Evolutionary conservation across 805 yeast species (phyloP), one percentile per base, ranked within the genome.

Genomic region (Candida fluviatilis): DNA sequence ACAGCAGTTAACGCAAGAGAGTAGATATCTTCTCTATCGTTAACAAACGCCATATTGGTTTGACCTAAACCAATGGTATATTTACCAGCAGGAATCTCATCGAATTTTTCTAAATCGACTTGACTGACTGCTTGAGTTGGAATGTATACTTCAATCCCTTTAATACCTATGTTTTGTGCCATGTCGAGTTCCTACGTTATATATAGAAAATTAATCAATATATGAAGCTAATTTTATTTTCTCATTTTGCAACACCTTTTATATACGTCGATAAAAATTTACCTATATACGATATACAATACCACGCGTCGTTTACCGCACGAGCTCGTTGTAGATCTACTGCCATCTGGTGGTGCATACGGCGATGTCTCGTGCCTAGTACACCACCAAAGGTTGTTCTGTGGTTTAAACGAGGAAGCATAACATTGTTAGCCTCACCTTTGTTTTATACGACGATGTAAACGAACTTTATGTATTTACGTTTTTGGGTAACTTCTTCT

Each of bases 21-120:
- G 73, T 90, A 90, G 55, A 89, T 89, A 58, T 93, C 99, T 68
- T 93, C 98, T 64, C 96, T 82, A 69, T 93, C 99, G 61, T 91
- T 84, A 50, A 93, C 98, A 55, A 87, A 93, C 14, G 95, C 78
- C 99, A 93, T 93, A 66, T 89, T 88, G 56, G 96, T 91, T 73
- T 93, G 99, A 48, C 99, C 99, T 44, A 93, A 76, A 36, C 99
- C 99, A 64, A 93, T 91, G 59, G 99, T 93, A 76, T 89, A 93
- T 65, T 93, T 93, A 43, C 99, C 99, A 39, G 84, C 71, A 16
- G 98, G 78, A 45, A 91, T 90, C 40, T 84, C 86, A 60, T 90
- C 95, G 54, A 69, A 80, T 48, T 74, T 68, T 65, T 93, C 99
- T 50, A 93, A 71, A 39, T 87, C 98, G 35, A 81, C 69, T 71